phyloP scores from a whole-genome alignment of 306 rosid species.

The Castanea mollissima region DNA sequence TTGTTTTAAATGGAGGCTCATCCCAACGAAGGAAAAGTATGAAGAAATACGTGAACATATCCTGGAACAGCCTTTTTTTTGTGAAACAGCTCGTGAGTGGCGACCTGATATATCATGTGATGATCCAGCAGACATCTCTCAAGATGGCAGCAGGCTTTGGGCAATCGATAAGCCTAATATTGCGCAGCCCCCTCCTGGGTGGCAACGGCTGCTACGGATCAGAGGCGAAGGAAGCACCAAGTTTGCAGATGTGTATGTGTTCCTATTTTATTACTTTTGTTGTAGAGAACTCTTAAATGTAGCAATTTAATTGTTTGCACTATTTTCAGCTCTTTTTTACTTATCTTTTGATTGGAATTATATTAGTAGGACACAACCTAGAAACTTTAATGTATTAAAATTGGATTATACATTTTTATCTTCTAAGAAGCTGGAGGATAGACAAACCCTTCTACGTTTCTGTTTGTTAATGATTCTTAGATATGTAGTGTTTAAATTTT shows the following conservation, averaged over 20 bases:
- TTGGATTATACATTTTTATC: not conserved
- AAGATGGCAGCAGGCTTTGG: slow-evolving; percentile 90
- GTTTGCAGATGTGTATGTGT: slow-evolving; percentile 83
- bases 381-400: not conserved
- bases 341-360: not conserved
- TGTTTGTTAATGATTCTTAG: not conserved
- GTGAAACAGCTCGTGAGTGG: slow-evolving; percentile 81
- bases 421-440: not conserved
- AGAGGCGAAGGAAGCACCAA: slow-evolving; percentile 89
- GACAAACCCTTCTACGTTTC: not conserved
- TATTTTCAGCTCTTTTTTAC: not conserved
- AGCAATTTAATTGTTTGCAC: not conserved
- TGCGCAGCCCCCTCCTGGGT: slow-evolving; percentile 84
- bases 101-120: slow-evolving; percentile 72
- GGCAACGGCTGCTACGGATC: slow-evolving; percentile 83
- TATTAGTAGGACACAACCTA: not conserved
- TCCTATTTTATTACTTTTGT: not conserved
- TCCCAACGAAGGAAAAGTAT: slow-evolving; percentile 81
- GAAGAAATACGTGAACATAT: slow-evolving; percentile 87
- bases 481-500: not conserved
- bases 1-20: slow-evolving; percentile 96
- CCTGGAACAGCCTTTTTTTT: slow-evolving; percentile 68
- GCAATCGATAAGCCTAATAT: slow-evolving; percentile 96
- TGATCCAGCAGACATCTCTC: slow-evolving; percentile 80
- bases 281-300: not conserved